These are phyloP conservation scores for Paramecium sexaurelia DNA, from an alignment of 73 alveolate species.

Conservation along the genomic window DNA sequence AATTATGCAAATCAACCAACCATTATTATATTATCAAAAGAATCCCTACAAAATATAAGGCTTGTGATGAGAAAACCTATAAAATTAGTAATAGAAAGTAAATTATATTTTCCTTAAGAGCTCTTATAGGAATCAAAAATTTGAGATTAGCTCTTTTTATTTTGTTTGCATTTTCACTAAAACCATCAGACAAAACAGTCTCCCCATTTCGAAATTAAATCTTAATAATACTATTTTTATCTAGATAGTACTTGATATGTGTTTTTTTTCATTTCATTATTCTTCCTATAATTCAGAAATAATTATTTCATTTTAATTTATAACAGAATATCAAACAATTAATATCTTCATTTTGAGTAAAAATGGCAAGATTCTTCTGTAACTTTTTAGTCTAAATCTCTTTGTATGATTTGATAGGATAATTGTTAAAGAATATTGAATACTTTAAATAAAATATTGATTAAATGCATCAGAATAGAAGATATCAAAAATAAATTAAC, in stretches of 20 bases:
- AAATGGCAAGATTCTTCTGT: not conserved
- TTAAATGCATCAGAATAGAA: not conserved
- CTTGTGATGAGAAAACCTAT: not conserved
- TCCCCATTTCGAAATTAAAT: slow-evolving; percentile 22
- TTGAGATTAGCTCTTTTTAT: not conserved
- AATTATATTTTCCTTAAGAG: not conserved
- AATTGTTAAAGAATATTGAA: not conserved
- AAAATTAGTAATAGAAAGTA: not conserved
- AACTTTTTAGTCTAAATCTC: not conserved
- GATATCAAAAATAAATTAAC: not conserved
- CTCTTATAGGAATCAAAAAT: not conserved
- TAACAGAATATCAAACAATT: slow-evolving; percentile 30
- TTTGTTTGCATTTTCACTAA: not conserved
- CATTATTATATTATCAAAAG: not conserved
- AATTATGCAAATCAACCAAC: not conserved
- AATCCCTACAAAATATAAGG: not conserved
- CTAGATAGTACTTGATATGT: not conserved
- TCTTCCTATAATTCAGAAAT: slow-evolving; percentile 5
- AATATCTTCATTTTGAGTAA: not conserved
- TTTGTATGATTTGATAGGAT: not conserved
- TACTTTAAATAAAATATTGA: not conserved
- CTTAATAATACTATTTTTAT: not conserved
- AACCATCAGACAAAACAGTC: not conserved
- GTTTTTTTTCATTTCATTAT: slow-evolving; percentile 23
- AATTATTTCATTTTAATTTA: slow-evolving; percentile 32